Base-by-base conservation (phyloP, 805 yeast genomes). In the Myxozyma neglecta region DNA sequence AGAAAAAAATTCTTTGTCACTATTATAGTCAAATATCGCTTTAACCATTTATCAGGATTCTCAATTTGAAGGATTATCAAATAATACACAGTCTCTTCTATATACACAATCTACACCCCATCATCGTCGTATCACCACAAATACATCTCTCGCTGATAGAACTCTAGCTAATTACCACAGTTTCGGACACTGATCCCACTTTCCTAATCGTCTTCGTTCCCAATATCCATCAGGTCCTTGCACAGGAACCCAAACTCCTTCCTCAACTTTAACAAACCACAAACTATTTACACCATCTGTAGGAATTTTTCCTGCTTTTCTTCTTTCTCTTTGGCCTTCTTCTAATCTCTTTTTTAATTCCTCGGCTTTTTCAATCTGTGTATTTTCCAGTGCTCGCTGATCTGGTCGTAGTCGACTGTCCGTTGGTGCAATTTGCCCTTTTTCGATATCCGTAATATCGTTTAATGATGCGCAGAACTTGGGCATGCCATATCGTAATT, bases 391-490 rank as follows among this genome's bases (percentile, higher is more conserved):
- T 1, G 78, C 74, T 48, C 82, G 77, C 70, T 90, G 84, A 73
- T 94, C 99, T 0, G 97, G 98, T 71, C 99, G 82, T 49, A 85
- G 74, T 70, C 99, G 83, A 7, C 97, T 88, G 73, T 94, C 99
- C 0, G 94, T 89, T 2, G 92, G 92, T 6, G 97, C 87, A 44
- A 92, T 68, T 1, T 74, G 57, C 1, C 77, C 87, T 35, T 80
- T 64, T 71, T 93, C 97, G 13, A 93, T 75, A 3, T 72, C 76
- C 0, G 97, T 89, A 44, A 92, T 82, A 62, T 90, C 89, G 71
- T 91, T 91, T 72, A 94, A 77, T 44, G 87, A 81, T 8, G 96
- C 90, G 0, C 96, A 85, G 76, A 87, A 94, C 56, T 80, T 79
- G 0, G 97, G 87, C 72, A 91, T 91, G 0, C 99, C 99, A 76